phyloP scores from a whole-genome alignment of 352 stramenopile genomes.

The Globisporangium cederbergense region DNA sequence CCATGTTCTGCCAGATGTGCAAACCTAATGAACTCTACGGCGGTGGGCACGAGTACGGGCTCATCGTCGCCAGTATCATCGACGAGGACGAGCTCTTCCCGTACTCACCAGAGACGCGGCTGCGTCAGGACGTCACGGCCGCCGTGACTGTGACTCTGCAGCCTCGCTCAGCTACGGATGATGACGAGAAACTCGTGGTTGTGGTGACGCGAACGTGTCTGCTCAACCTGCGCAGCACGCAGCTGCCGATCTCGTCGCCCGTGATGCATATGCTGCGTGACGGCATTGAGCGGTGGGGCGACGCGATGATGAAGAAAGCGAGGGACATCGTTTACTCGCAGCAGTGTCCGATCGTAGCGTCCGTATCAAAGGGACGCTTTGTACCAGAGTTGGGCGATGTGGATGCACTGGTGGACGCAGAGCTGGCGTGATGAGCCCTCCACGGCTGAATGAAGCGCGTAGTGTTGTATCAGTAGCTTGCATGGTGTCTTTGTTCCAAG shows the following conservation, averaged over 20 bases:
- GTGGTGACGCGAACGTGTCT: constrained; percentile 1
- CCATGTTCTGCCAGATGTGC: constrained; percentile 7
- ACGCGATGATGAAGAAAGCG: constrained; percentile 13
- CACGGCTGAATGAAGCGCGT: too few relatives aligned
- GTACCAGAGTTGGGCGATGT: too few relatives aligned
- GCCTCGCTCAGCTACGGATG: not conserved
- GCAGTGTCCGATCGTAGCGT: too few relatives aligned
- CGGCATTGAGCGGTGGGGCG: constrained; percentile 9
- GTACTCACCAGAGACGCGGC: constrained; percentile 5
- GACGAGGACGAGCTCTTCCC: constrained; percentile 10
- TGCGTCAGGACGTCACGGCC: constrained; percentile 7
- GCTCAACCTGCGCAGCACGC: not conserved
- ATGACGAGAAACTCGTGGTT: not conserved
- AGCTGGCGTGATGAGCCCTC: too few relatives aligned
- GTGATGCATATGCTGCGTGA: constrained; percentile 8
- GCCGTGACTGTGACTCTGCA: constrained; percentile 1
- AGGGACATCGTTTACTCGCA: constrained; percentile 4
- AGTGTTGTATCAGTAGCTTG: too few relatives aligned
- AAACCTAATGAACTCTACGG: not conserved
- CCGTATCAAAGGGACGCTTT: too few relatives aligned
- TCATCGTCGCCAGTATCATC: constrained; percentile 7
- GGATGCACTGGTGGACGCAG: too few relatives aligned
- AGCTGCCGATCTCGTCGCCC: not conserved
- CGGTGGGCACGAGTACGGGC: not conserved
- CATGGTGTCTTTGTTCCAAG: too few relatives aligned